A percentile compares a stretch with the other conserved stretches of the same genome.
These are phyloP conservation scores for Neotropicomus parvogracilis DNA, from an alignment of 1,284 basidiomycete species.

Conservation along the genomic window DNA sequence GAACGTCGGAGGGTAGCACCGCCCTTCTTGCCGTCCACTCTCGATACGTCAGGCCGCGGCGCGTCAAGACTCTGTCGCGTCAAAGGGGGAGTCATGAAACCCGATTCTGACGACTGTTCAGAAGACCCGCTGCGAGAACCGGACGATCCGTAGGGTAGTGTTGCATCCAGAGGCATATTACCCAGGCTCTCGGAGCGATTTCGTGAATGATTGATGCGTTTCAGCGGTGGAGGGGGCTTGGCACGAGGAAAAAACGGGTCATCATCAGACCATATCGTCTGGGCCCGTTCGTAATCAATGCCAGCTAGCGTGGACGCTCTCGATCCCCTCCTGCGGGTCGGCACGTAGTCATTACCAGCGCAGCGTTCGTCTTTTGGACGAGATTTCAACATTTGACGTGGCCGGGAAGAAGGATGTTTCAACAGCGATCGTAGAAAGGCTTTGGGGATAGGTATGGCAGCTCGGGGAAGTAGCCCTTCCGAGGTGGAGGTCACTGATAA, in stretches of 20 bases:
- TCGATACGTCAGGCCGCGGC: neutral
- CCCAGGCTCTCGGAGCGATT: constrained; percentile 1
- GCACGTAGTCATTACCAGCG: neutral
- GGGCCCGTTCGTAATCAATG: neutral
- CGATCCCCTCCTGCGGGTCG: neutral
- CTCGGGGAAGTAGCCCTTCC: neutral
- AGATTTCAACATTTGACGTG: neutral
- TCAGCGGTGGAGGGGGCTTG: constrained; percentile 18
- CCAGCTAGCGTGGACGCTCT: neutral
- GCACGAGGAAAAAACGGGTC: constrained; percentile 26
- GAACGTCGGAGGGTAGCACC: neutral
- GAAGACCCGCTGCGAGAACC: neutral
- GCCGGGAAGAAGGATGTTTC: neutral
- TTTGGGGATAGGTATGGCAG: neutral
- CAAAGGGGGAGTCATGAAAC: neutral
- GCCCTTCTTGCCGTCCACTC: neutral
- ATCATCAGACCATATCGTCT: constrained; percentile 11
- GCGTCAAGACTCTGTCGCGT: neutral
- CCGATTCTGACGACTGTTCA: neutral
- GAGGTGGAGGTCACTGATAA: neutral
- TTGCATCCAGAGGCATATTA: neutral
- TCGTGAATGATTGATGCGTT: constrained; percentile 10
- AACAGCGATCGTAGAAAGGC: neutral
- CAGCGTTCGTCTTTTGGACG: neutral
- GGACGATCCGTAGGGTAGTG: neutral